Percentiles rank a stretch among this genome's conserved stretches.
These are phyloP conservation scores for Dictyostelium citrinum DNA, from an alignment of 78 protist species.

Conservation along the genomic window DNA sequence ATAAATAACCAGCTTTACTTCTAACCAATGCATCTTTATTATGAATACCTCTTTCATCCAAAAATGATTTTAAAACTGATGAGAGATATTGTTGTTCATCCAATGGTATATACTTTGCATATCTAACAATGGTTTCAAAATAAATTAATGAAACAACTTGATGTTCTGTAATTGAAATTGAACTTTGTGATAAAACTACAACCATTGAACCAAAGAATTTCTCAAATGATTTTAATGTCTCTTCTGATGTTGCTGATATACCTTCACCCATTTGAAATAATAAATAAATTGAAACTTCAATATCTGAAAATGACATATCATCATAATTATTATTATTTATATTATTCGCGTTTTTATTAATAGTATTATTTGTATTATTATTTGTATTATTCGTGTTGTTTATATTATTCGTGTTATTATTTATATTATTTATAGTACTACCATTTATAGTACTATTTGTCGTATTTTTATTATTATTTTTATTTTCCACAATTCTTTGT, in stretches of 20 bases:
- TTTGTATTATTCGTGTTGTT: neutral
- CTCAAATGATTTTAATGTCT: slow-evolving; percentile 29
- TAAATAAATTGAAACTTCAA: slow-evolving; percentile 42
- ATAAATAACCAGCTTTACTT: slow-evolving; percentile 35
- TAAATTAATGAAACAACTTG: slow-evolving; percentile 56
- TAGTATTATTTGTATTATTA: neutral
- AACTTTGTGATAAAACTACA: neutral
- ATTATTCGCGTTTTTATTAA: neutral
- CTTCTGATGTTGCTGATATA: slow-evolving; percentile 44
- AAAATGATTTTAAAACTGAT: slow-evolving; percentile 11
- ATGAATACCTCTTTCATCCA: slow-evolving; percentile 48
- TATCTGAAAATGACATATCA: slow-evolving; percentile 11
- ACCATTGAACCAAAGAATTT: slow-evolving; percentile 51
- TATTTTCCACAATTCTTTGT: neutral
- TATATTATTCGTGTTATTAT: neutral
- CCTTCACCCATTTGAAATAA: slow-evolving; percentile 75
- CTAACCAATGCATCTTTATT: slow-evolving; percentile 48
- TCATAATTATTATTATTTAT: neutral
- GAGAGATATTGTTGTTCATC: neutral
- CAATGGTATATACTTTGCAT: slow-evolving; percentile 44
- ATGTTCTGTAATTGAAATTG: slow-evolving; percentile 12
- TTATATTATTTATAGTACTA: neutral
- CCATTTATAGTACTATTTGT: neutral
- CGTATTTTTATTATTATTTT: neutral
- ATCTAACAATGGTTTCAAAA: slow-evolving; percentile 60